Conservation (phyloP, 2,329 filamentous ascomycete species). For the Parastagonospora nodorum region DNA sequence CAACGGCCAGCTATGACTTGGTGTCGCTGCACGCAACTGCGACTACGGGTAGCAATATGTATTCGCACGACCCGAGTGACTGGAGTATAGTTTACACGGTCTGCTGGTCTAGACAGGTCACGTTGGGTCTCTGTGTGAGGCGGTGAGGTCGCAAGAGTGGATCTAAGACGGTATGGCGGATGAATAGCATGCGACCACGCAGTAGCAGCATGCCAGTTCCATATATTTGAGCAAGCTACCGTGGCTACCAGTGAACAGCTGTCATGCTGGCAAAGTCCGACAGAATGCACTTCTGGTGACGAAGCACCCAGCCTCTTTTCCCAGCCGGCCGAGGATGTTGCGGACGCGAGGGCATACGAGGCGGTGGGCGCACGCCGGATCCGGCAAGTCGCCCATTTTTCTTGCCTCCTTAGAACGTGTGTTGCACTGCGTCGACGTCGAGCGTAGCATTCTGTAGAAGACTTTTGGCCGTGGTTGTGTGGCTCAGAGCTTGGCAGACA, state of each 20-base stretch:
- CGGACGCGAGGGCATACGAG: constrained; percentile 16
- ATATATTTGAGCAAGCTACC: constrained; percentile 63
- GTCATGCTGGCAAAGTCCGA: constrained; percentile 8
- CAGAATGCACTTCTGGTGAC: constrained; percentile 41
- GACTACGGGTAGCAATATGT: constrained; percentile 25
- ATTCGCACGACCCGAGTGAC: constrained; percentile 16
- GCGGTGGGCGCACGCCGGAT: constrained; percentile 9
- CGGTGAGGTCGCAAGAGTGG: constrained; percentile 38
- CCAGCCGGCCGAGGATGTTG: constrained; percentile 20
- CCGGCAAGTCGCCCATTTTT: constrained; percentile 12
- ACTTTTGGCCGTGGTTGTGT: constrained; percentile 2
- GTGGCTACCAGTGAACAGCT: constrained; percentile 2
- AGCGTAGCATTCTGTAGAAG: constrained; percentile 12
- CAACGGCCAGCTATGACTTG: constrained; percentile 9
- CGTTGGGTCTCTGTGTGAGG: constrained; percentile 34
- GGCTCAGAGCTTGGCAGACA: constrained; percentile 18
- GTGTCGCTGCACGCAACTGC: constrained; percentile 11
- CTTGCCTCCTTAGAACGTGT: constrained; percentile 25
- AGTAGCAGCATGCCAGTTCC: constrained; percentile 59
- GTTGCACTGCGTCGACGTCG: constrained; percentile 21
- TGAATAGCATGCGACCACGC: constrained; percentile 43
- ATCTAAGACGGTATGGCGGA: constrained; percentile 21
- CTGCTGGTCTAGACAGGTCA: constrained; percentile 35
- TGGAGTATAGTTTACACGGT: constrained; percentile 17
- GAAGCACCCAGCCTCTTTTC: constrained; percentile 40